phyloP scores from a whole-genome alignment of 345 rosid genomes.

The Brassica incana region DNA sequence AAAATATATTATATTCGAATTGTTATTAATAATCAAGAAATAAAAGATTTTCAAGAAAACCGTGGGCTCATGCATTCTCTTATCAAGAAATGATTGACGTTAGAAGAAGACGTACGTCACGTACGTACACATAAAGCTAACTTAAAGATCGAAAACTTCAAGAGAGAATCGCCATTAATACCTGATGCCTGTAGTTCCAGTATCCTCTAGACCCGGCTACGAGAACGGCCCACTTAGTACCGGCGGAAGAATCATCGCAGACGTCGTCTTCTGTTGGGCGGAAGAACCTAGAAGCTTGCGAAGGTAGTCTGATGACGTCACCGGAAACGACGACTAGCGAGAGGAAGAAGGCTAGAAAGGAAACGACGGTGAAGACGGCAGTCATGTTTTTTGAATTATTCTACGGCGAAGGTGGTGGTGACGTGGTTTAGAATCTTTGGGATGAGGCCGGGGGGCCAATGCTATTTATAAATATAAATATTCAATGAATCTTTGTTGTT shows the following conservation, averaged over 20 bases:
- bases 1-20: neutral
- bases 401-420: neutral
- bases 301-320: conserved; percentile 58
- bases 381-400: conserved; percentile 34
- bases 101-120: neutral
- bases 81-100: neutral
- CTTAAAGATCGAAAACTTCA: neutral
- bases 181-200: conserved; percentile 98
- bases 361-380: conserved; percentile 18
- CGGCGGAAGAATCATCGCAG: conserved; percentile 27
- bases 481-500: conserved; percentile 16
- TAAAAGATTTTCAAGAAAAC: neutral
- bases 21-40: neutral
- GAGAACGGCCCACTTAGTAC: conserved; percentile 89
- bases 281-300: conserved; percentile 62
- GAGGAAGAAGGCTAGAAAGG: conserved; percentile 35
- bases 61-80: neutral
- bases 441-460: neutral
- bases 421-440: conserved; percentile 27
- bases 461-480: conserved; percentile 1
- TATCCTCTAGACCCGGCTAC: conserved; percentile 95
- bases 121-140: neutral
- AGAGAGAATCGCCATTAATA: neutral
- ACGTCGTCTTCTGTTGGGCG: conserved; percentile 35
- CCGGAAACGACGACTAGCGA: conserved; percentile 36